phyloP scores from a whole-genome alignment of 2,329 filamentous ascomycete genomes.

The Seiridium unicorne region DNA sequence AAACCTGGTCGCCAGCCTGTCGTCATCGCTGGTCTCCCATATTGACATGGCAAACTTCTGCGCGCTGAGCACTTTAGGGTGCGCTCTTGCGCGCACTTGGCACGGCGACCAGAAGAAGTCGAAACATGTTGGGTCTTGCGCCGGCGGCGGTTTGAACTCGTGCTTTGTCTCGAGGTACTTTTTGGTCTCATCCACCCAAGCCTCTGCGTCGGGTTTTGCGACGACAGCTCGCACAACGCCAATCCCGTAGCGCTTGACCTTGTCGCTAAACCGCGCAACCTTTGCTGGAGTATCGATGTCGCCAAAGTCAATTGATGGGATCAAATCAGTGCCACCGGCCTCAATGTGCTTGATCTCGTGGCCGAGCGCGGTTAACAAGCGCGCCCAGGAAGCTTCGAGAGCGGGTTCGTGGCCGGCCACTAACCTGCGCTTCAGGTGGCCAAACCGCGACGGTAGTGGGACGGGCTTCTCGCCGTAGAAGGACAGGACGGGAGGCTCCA shows the following conservation, averaged over 20 bases:
- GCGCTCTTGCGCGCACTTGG: slow-evolving; percentile 65
- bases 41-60: slow-evolving; percentile 67
- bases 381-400: slow-evolving; percentile 53
- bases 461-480: slow-evolving; percentile 58
- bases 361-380: slow-evolving; percentile 49
- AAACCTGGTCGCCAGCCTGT: slow-evolving; percentile 57
- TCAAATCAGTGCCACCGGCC: slow-evolving; percentile 47
- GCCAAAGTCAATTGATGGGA: slow-evolving; percentile 53
- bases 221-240: slow-evolving; percentile 66
- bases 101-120: slow-evolving; percentile 74
- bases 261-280: slow-evolving; percentile 53
- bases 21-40: slow-evolving; percentile 57
- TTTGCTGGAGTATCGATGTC: slow-evolving; percentile 47
- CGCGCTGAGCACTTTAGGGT: slow-evolving; percentile 60
- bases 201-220: slow-evolving; percentile 52
- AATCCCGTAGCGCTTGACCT: slow-evolving; percentile 61
- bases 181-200: slow-evolving; percentile 57
- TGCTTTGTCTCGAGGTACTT: slow-evolving; percentile 54
- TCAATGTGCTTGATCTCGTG: slow-evolving; percentile 53
- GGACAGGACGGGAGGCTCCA: slow-evolving; percentile 51
- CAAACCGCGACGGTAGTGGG: slow-evolving; percentile 58
- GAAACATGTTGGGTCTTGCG: slow-evolving; percentile 66
- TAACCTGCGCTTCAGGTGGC: slow-evolving; percentile 53
- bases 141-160: slow-evolving; percentile 52
- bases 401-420: slow-evolving; percentile 53